These are phyloP conservation scores for Cladochytrium replicatum DNA, from an alignment of 192 early-diverging fungal species.

Conservation along the genomic window DNA sequence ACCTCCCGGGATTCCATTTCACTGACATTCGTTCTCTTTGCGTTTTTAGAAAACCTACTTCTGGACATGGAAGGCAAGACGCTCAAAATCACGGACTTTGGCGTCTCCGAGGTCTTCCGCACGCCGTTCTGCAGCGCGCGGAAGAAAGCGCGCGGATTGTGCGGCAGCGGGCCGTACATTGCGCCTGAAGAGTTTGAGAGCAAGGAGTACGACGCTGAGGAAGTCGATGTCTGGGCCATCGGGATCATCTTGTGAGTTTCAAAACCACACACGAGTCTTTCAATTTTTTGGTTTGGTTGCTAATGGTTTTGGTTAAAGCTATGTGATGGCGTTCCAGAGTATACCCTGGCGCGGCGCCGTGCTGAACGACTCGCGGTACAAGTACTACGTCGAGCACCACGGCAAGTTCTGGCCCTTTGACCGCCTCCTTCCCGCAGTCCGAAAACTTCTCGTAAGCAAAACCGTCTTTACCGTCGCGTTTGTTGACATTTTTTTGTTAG, in stretches of 20 bases:
- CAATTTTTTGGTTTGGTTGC: background rate
- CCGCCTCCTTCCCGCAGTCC: conserved; percentile 51
- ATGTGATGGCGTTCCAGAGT: conserved; percentile 41
- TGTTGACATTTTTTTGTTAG: conserved; percentile 5
- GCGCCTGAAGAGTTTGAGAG: conserved; percentile 75
- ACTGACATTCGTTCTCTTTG: background rate
- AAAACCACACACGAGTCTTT: conserved; percentile 24
- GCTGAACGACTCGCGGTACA: conserved; percentile 32
- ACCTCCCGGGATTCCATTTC: background rate
- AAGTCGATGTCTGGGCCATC: conserved; percentile 88
- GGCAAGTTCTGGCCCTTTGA: conserved; percentile 64
- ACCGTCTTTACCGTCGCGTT: background rate
- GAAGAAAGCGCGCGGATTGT: conserved; percentile 78
- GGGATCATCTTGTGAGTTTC: conserved; percentile 82
- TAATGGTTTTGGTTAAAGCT: conserved; percentile 44
- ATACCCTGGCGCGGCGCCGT: conserved; percentile 44
- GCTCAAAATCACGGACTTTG: conserved; percentile 98
- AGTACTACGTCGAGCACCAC: conserved; percentile 33
- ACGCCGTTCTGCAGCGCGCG: conserved; percentile 68
- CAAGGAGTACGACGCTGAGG: conserved; percentile 80
- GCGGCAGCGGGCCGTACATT: conserved; percentile 94
- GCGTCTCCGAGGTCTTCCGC: conserved; percentile 90
- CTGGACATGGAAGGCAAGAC: conserved; percentile 63
- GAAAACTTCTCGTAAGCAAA: conserved; percentile 51
- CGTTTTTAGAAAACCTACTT: conserved; percentile 69